Evolutionary conservation across 2,329 filamentous ascomycete genomes (phyloP).

Genomic region (Diaporthe sp.): DNA sequence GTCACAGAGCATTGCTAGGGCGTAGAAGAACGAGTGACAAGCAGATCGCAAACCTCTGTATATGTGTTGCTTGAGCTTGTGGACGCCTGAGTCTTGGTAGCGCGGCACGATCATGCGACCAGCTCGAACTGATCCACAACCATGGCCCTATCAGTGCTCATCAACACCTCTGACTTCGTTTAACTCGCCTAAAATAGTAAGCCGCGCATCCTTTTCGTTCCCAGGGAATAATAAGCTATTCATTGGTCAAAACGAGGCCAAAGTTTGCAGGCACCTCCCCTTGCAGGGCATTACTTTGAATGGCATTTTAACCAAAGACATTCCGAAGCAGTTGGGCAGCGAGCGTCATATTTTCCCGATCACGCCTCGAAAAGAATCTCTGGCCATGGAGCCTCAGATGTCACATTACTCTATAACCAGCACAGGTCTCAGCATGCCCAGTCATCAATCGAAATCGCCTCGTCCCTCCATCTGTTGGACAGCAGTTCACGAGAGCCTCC

Average conservation of each 20-base stretch:
- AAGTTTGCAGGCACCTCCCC: not conserved
- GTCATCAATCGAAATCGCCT: not conserved
- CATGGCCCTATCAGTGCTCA: not conserved
- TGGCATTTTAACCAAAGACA: not conserved
- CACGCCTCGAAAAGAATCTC: not conserved
- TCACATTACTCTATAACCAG: not conserved
- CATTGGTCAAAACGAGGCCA: not conserved
- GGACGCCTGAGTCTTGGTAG: not conserved
- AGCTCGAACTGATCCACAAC: not conserved
- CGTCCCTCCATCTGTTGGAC: not conserved
- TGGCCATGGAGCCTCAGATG: not conserved
- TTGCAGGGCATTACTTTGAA: not conserved
- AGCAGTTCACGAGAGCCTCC: not conserved
- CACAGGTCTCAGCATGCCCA: not conserved
- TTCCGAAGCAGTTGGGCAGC: not conserved
- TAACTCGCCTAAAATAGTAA: not conserved
- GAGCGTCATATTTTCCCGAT: not conserved
- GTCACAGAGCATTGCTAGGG: not conserved
- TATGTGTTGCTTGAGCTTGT: not conserved
- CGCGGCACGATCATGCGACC: not conserved
- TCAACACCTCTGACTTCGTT: not conserved
- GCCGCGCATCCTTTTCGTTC: not conserved
- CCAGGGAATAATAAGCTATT: not conserved
- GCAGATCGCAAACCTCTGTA: not conserved
- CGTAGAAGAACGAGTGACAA: no score